Percentiles rank a stretch among this genome's conserved stretches.
Evolutionary conservation across 176 grass and related monocot genomes (phyloP).

Genomic region (Calamus simplicifolius): DNA sequence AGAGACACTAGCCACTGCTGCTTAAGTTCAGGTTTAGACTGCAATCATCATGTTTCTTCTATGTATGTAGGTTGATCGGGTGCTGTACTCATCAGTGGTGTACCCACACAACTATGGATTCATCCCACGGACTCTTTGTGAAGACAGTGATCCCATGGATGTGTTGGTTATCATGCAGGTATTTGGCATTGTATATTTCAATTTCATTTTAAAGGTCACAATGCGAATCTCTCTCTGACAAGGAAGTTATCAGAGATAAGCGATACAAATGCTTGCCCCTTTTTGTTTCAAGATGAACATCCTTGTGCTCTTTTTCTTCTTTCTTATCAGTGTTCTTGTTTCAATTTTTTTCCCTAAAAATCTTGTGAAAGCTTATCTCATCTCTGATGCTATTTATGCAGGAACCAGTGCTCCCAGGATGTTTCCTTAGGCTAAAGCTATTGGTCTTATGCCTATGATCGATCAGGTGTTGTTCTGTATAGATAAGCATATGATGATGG

Average conservation of each 20-base stretch:
- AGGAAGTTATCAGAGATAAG: background rate
- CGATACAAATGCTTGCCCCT: background rate
- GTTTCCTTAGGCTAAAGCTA: constrained; percentile 92
- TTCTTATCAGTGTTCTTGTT: too few relatives aligned
- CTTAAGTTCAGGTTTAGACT: background rate
- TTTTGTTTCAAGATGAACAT: too few relatives aligned
- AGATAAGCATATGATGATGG: background rate
- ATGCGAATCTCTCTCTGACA: background rate
- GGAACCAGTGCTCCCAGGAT: constrained; percentile 91
- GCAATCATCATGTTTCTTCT: constrained; percentile 1
- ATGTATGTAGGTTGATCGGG: constrained; percentile 60
- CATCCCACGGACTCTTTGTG: constrained; percentile 91
- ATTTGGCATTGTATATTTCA: background rate
- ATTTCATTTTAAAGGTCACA: background rate
- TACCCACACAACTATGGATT: constrained; percentile 98
- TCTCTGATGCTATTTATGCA: constrained; percentile 12
- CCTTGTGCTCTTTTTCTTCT: too few relatives aligned
- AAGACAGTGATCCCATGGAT: constrained; percentile 92
- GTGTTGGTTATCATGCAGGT: constrained; percentile 99
- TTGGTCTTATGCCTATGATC: constrained; percentile 98
- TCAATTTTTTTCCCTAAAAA: too few relatives aligned
- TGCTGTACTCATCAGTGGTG: constrained; percentile 91
- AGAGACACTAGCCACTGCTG: background rate
- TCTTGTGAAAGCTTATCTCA: too few relatives aligned
- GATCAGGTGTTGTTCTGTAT: constrained; percentile 53